Percentiles rank a stretch among this genome's conserved stretches.
phyloP scores from a whole-genome alignment of 2,329 filamentous ascomycete species.

The Penicillium polonicum region DNA sequence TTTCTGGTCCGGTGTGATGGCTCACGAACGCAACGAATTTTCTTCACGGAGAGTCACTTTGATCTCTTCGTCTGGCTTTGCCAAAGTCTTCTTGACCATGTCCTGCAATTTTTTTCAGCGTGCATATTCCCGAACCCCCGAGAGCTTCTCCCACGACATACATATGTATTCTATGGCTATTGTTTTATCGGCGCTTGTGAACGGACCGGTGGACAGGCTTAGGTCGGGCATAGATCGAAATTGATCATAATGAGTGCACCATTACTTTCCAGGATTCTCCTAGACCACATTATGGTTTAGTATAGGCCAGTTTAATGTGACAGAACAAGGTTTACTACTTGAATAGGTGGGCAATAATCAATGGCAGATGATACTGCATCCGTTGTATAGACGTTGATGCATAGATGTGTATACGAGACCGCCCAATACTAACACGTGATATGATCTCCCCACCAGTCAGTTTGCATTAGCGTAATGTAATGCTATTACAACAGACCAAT shows the following conservation, averaged over 20 bases:
- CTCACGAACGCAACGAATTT: conserved; percentile 40
- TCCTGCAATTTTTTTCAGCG: conserved; percentile 38
- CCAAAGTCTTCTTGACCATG: conserved; percentile 31
- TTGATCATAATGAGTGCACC: conserved; percentile 14
- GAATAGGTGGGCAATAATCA: background rate
- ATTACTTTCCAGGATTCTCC: background rate
- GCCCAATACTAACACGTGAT: no score
- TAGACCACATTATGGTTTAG: background rate
- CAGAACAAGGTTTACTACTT: background rate
- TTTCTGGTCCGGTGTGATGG: conserved; percentile 34
- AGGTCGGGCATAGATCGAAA: conserved; percentile 12
- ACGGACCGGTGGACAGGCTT: conserved; percentile 13
- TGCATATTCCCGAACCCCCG: conserved; percentile 34
- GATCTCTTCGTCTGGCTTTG: conserved; percentile 13
- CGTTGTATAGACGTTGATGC: no score
- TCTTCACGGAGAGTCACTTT: conserved; percentile 22
- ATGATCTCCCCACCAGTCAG: no score
- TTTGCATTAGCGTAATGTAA: background rate
- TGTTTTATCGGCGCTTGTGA: conserved; percentile 18
- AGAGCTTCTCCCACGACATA: conserved; percentile 16
- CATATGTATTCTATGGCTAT: conserved; percentile 25
- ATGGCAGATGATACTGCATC: background rate
- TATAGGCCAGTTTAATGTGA: background rate
- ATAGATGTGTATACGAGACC: no score
- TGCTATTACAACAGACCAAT: background rate